Evolutionary conservation across 1,284 basidiomycete species (phyloP).

Genomic region (Boletus smithii): DNA sequence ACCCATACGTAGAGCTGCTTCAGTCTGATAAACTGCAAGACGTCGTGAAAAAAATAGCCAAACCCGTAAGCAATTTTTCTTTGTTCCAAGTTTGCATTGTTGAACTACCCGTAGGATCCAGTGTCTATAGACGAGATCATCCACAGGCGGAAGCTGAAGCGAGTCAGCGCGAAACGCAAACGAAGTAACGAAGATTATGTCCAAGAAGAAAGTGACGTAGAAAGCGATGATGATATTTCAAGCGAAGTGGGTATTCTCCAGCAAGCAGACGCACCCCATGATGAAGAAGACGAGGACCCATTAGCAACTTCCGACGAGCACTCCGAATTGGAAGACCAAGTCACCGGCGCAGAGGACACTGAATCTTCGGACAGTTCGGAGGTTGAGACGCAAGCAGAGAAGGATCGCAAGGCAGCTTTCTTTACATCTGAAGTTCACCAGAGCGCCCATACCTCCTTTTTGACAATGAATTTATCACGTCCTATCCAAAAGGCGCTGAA

Average conservation of each 20-base stretch:
- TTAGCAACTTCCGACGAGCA: conserved; percentile 44
- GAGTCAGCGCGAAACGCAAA: conserved; percentile 55
- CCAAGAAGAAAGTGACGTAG: conserved; percentile 37
- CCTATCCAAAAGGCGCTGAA: conserved; percentile 86
- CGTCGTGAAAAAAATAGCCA: conserved; percentile 58
- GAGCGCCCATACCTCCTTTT: conserved; percentile 64
- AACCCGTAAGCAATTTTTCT: conserved; percentile 51
- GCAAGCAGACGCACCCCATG: conserved; percentile 34
- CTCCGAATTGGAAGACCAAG: conserved; percentile 14
- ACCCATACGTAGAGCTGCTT: conserved; percentile 59
- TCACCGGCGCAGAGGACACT: conserved; percentile 32
- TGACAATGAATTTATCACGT: conserved; percentile 85
- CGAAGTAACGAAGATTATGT: conserved; percentile 40
- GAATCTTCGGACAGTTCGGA: conserved; percentile 38
- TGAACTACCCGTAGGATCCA: conserved; percentile 50
- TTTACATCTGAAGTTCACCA: conserved; percentile 64
- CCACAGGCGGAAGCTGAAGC: conserved; percentile 55
- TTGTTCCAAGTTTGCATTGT: conserved; percentile 10
- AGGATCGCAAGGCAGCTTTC: conserved; percentile 75
- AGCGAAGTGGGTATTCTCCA: conserved; percentile 37
- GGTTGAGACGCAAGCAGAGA: conserved; percentile 40
- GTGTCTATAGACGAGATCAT: conserved; percentile 94
- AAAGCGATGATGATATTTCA: conserved; percentile 35
- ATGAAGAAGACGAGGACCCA: conserved; percentile 40
- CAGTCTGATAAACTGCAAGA: conserved; percentile 45